phyloP scores from a whole-genome alignment of 495 filamentous ascomycete species.

The Talaromyces borbonicus region DNA sequence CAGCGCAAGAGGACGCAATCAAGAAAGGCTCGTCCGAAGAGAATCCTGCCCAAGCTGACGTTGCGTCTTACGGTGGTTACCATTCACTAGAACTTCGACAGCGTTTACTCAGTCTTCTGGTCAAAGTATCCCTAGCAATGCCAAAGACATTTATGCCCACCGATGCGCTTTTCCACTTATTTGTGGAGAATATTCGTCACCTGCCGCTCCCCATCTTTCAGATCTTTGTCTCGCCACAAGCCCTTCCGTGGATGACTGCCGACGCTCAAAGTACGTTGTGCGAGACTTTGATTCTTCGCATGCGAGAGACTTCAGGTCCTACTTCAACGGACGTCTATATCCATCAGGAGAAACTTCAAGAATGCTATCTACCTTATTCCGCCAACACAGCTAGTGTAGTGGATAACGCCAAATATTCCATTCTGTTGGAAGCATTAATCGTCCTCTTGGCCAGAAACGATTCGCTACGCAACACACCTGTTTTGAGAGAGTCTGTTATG shows the following conservation, averaged over 20 bases:
- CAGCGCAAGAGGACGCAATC: background rate
- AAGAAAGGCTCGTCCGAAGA: slow-evolving; percentile 5
- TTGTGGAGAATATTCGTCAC: slow-evolving; percentile 52
- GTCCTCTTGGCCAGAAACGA: slow-evolving; percentile 41
- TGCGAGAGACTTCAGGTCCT: slow-evolving; percentile 51
- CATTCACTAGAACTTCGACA: slow-evolving; percentile 53
- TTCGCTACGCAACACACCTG: slow-evolving; percentile 31
- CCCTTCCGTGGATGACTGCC: slow-evolving; percentile 35
- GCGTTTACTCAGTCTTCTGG: slow-evolving; percentile 48
- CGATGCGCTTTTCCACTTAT: slow-evolving; percentile 56
- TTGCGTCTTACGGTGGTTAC: slow-evolving; percentile 38
- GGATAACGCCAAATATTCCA: slow-evolving; percentile 74
- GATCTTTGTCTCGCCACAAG: slow-evolving; percentile 50
- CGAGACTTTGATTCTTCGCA: slow-evolving; percentile 50
- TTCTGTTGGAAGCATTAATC: slow-evolving; percentile 64
- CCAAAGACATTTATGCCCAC: slow-evolving; percentile 37
- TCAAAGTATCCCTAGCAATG: slow-evolving; percentile 34
- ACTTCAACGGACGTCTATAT: slow-evolving; percentile 37
- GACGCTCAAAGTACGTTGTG: slow-evolving; percentile 50
- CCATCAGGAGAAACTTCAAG: slow-evolving; percentile 48
- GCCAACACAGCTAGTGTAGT: slow-evolving; percentile 50
- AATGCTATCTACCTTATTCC: slow-evolving; percentile 61
- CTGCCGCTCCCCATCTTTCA: slow-evolving; percentile 64
- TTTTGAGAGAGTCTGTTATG: slow-evolving; percentile 44
- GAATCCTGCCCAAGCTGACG: slow-evolving; percentile 13